Evolutionary conservation across 208 protist genomes (phyloP), one percentile per base, ranked within the genome.

Genomic region (Vickermania spadyakhi): DNA sequence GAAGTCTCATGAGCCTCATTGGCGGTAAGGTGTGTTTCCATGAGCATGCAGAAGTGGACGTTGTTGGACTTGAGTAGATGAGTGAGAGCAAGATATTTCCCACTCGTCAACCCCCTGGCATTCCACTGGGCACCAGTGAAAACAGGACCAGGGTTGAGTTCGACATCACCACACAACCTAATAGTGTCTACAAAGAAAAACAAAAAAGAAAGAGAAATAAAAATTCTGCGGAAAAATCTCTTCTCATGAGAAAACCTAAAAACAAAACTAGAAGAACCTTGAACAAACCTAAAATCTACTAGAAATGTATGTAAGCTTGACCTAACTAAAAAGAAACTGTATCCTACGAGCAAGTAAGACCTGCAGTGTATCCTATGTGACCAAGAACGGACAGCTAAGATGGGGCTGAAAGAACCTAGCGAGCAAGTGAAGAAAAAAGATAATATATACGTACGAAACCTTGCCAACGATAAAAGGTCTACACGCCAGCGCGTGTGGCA

Each of bases 1-100:
- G n/a, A n/a, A n/a, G n/a, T n/a, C n/a, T n/a, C n/a, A n/a, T 27
- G 13, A 45, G 13, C 51, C 25, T 55, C 51, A 27, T 18, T 27
- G 21, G 51, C 21, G 51, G 13, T 55, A 55, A 55, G 25, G 51
- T 55, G 51, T 27, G 51, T 55, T 27, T 55, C 51, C 25, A 55
- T 55, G 51, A 55, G 51, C 21, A 55, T 28, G 26, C 51, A 55
- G 25, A 22, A 55, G 51, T 55, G 13, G 21, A 22, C 25, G 7
- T 55, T 18, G 21, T 55, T 23, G 21, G 25, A 18, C 51, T 55
- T 55, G 21, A 55, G 26, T 7, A 45, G 18, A 45, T 45, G 36
- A 45, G 36, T 45, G 36, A 45, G 36, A 45, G 36, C 11, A 45
- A 45, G 36, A 7, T n/a, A 45, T n/a, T 45, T 45, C 7, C 36